phyloP scores from a whole-genome alignment of 768 basidiomycete species.

The Agaricus sinodeliciosus region DNA sequence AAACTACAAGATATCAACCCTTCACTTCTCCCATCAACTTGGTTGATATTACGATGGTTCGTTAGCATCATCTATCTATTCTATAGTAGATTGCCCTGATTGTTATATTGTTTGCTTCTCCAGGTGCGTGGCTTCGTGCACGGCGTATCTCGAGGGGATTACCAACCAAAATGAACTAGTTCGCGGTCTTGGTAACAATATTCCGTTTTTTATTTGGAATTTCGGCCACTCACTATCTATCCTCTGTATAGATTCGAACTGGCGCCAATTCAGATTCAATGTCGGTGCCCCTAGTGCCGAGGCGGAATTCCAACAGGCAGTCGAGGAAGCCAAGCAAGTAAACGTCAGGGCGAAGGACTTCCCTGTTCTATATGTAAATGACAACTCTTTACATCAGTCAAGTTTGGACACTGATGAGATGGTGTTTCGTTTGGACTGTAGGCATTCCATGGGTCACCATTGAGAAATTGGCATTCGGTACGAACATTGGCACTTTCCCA shows the following conservation, averaged over 20 bases:
- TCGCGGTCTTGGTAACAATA: constrained; percentile 39
- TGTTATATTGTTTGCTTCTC: too few species aligned
- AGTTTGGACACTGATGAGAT: background rate
- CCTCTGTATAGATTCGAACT: constrained; percentile 29
- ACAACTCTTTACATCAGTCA: background rate
- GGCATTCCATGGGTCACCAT: constrained; percentile 66
- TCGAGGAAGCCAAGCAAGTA: constrained; percentile 29
- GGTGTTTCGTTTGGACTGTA: constrained; percentile 15
- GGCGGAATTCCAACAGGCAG: constrained; percentile 48
- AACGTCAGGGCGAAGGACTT: constrained; percentile 36
- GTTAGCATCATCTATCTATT: constrained; percentile 4
- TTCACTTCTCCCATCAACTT: constrained; percentile 48
- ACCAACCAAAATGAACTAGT: constrained; percentile 46
- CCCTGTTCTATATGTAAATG: constrained; percentile 38
- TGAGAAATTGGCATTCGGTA: constrained; percentile 69
- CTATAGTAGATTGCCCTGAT: background rate
- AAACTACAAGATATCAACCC: constrained; percentile 46
- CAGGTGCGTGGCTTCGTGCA: constrained; percentile 69
- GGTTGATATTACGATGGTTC: constrained; percentile 60
- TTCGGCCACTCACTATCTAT: background rate
- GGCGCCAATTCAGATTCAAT: constrained; percentile 63
- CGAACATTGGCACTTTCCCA: constrained; percentile 11
- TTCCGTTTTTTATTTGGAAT: background rate
- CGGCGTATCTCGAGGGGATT: constrained; percentile 63
- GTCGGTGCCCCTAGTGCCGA: constrained; percentile 71